These are phyloP conservation scores for Diaporthe batatas DNA, from an alignment of 2,329 filamentous ascomycete genomes.

Conservation along the genomic window DNA sequence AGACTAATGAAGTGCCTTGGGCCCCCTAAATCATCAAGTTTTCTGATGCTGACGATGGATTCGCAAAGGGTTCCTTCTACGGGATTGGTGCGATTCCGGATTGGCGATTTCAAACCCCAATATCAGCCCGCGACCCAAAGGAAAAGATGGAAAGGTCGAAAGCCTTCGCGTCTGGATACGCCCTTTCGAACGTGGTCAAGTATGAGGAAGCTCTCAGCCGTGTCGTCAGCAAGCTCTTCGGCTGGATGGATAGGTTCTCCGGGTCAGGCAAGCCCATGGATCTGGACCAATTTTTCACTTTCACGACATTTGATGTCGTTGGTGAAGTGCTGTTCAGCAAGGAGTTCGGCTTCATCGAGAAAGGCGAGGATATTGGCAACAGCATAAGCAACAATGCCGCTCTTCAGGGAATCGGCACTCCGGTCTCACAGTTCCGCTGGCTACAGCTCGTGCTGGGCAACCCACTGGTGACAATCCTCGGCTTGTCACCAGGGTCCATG, in stretches of 20 bases:
- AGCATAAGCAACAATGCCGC: not conserved
- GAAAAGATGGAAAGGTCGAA: not conserved
- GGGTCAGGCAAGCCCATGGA: not conserved
- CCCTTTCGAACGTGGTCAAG: not conserved
- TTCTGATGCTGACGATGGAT: not conserved
- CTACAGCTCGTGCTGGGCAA: not conserved
- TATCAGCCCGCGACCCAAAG: not conserved
- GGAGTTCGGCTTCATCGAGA: not conserved
- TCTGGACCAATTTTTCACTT: not conserved
- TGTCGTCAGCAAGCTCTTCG: not conserved
- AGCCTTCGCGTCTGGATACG: not conserved
- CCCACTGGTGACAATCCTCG: not conserved
- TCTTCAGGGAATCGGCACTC: not conserved
- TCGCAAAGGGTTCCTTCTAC: not conserved
- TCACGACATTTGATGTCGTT: not conserved
- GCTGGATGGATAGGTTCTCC: not conserved
- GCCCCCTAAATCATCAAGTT: not conserved
- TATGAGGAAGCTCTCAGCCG: not conserved
- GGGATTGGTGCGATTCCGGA: not conserved
- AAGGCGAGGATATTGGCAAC: not conserved
- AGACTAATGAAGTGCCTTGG: not conserved
- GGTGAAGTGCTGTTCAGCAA: not conserved
- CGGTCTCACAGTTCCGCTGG: not conserved
- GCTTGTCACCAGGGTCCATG: not conserved
- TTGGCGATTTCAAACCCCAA: not conserved